Base-by-base conservation (phyloP, 2,329 filamentous ascomycete genomes). In the Sphaceloma murrayae region DNA sequence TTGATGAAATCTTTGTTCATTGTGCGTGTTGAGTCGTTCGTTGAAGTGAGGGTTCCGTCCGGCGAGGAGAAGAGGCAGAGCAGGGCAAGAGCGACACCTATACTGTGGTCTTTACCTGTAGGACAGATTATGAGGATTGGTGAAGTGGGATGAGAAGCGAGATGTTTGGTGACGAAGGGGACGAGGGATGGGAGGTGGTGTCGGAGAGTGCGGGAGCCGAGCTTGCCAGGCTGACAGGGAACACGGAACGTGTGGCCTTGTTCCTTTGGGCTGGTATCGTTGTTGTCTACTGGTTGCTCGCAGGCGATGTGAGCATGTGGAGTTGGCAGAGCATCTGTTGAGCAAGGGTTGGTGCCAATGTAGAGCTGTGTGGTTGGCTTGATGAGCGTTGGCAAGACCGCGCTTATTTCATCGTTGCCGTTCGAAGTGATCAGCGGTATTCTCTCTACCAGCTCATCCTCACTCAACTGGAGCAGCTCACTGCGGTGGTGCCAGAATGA, bases 131-230 rank as follows among this genome's bases (percentile, higher is more conserved):
- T 62, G 2, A 86, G 51, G 5, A 70, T 45, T 13, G 22, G 16
- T 22, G 45, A 17, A 3, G n/a, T 5, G 8, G 34, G 9, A 17
- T 22, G 16, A 13, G 22, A 27, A 5, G 44, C 24, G 13, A 50
- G 47, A 22, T 21, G 34, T 10, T 29, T 16, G 21, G 46, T 55
- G 1, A 74, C 69, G 57, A 84, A 83, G 2, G 62, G 57, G 49
- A 71, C 72, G 11, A 91, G 74, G 11, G 67, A 69, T 1, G 75
- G 70, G 3, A 96, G 66, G 7, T 83, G 78, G 10, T 72, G 66
- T 6, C 89, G 78, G n/a, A 96, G 68, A 52, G 84, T 79, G n/a
- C 87, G 78, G 56, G 85, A 88, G 0, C 86, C 89, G 3, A 79
- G 62, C 63, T 95, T 95, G 27, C 77, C 77, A 38, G 75, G 74